phyloP scores from a whole-genome alignment of 2,329 filamentous ascomycete species.

The Oidium heveae region DNA sequence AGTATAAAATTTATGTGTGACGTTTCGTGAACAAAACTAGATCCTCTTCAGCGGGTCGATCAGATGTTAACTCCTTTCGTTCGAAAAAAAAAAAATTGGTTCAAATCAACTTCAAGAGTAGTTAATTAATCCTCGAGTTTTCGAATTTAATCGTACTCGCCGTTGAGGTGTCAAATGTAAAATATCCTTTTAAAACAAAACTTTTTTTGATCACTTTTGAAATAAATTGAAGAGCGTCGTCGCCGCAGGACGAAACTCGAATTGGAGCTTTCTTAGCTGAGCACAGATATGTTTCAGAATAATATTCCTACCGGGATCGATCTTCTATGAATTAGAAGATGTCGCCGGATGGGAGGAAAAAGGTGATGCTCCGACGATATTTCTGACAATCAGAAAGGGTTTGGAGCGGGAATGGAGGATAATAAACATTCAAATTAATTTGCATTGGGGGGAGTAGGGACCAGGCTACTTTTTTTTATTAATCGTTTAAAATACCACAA shows the following conservation, averaged over 20 bases:
- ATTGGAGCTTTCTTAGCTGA: slow-evolving; percentile 4
- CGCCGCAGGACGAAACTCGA: slow-evolving; percentile 4
- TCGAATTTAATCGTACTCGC: slow-evolving; percentile 14
- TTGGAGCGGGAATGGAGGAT: background rate
- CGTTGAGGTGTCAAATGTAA: background rate
- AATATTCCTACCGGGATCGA: slow-evolving; percentile 8
- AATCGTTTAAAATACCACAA: slow-evolving; percentile 1
- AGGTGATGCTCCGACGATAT: slow-evolving; percentile 2
- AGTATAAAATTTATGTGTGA: slow-evolving; percentile 9
- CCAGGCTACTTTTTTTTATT: background rate
- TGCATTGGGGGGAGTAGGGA: background rate
- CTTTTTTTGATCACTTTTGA: slow-evolving; percentile 4
- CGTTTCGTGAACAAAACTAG: slow-evolving; percentile 10
- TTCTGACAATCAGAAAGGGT: slow-evolving; percentile 4
- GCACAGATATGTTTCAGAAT: slow-evolving; percentile 4
- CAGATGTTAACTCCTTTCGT: slow-evolving; percentile 9
- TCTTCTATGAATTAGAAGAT: slow-evolving; percentile 14
- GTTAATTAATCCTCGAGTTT: slow-evolving; percentile 8
- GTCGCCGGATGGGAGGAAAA: slow-evolving; percentile 4
- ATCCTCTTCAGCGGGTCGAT: slow-evolving; percentile 9
- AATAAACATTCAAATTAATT: background rate
- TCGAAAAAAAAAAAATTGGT: slow-evolving; percentile 3
- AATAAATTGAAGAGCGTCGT: slow-evolving; percentile 7
- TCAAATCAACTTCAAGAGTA: slow-evolving; percentile 2
- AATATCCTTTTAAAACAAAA: slow-evolving; percentile 7